phyloP scores from a whole-genome alignment of 2,329 filamentous ascomycete genomes.

The Sporothrix pseudoabietina region DNA sequence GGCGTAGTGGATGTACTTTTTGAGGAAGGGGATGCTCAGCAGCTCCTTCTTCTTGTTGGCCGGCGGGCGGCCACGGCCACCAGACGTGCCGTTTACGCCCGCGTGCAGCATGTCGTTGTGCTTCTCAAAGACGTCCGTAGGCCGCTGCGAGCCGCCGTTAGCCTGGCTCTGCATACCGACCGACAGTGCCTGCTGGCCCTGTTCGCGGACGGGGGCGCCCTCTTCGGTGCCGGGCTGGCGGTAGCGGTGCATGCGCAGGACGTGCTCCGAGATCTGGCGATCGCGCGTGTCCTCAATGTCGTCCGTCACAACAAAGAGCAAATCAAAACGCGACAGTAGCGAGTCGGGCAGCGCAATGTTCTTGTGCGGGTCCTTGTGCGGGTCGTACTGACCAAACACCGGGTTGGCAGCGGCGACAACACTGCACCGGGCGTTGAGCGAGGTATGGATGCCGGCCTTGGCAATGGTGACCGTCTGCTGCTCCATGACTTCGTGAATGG shows the following conservation, averaged over 20 bases:
- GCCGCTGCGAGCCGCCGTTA: slow-evolving; percentile 63
- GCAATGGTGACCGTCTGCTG: slow-evolving; percentile 99
- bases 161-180: slow-evolving; percentile 81
- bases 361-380: slow-evolving; percentile 97
- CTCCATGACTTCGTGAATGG: slow-evolving; percentile 99
- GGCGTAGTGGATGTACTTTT: slow-evolving; percentile 99
- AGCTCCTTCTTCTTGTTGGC: slow-evolving; percentile 80
- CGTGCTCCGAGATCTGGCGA: slow-evolving; percentile 90
- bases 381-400: slow-evolving; percentile 97
- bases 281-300: slow-evolving; percentile 95
- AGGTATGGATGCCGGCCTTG: slow-evolving; percentile 97
- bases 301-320: slow-evolving; percentile 95
- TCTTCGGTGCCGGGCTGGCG: slow-evolving; percentile 91
- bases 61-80: slow-evolving; percentile 7
- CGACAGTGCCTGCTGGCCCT: slow-evolving; percentile 77
- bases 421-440: slow-evolving; percentile 92
- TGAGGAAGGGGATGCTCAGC: slow-evolving; percentile 95
- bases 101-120: slow-evolving; percentile 95
- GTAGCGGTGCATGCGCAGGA: slow-evolving; percentile 95
- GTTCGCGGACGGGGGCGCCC: slow-evolving; percentile 89
- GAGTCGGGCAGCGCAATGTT: slow-evolving; percentile 98
- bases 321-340: slow-evolving; percentile 94
- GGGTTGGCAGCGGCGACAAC: slow-evolving; percentile 96
- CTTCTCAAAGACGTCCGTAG: slow-evolving; percentile 92
- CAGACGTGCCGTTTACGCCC: slow-evolving; percentile 71